phyloP scores from a whole-genome alignment of 345 rosid genomes.

The Acer saccharum region DNA sequence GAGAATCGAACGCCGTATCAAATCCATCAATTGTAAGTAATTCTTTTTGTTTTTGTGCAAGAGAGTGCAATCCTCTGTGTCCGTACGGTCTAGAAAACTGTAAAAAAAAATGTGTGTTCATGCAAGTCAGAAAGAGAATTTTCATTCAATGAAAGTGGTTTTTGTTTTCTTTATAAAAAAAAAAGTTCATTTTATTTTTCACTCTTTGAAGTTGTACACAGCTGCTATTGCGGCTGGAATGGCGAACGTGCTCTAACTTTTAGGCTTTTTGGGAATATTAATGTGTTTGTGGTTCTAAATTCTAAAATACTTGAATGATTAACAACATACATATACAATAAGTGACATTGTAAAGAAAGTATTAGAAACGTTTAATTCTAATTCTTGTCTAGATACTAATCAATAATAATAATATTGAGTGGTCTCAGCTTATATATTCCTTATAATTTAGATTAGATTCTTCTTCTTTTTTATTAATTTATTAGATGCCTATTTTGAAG shows the following conservation, averaged over 20 bases:
- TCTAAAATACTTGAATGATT: background rate
- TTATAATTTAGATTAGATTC: background rate
- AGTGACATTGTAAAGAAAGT: conserved; percentile 1
- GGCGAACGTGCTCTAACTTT: conserved; percentile 68
- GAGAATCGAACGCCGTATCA: conserved; percentile 19
- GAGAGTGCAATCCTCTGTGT: conserved; percentile 36
- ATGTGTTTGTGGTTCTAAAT: background rate
- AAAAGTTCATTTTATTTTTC: conserved; percentile 1
- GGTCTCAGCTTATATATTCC: background rate
- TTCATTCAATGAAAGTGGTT: conserved; percentile 12
- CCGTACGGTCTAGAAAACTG: conserved; percentile 45
- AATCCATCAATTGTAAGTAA: background rate
- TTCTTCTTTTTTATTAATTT: background rate
- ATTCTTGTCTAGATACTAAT: background rate
- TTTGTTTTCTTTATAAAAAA: too few species aligned
- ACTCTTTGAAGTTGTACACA: conserved; percentile 37
- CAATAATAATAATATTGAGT: background rate
- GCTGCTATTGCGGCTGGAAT: conserved; percentile 90
- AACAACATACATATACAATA: background rate
- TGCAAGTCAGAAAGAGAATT: conserved; percentile 35
- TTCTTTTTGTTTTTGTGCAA: background rate
- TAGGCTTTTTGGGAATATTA: conserved; percentile 7
- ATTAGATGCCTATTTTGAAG: conserved; percentile 12
- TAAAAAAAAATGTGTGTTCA: conserved; percentile 24
- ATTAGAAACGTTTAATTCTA: background rate